Percentiles rank a stretch among this genome's conserved stretches.
These are phyloP conservation scores for Dictyostelium citrinum DNA, from an alignment of 78 protist genomes.

Conservation along the genomic window DNA sequence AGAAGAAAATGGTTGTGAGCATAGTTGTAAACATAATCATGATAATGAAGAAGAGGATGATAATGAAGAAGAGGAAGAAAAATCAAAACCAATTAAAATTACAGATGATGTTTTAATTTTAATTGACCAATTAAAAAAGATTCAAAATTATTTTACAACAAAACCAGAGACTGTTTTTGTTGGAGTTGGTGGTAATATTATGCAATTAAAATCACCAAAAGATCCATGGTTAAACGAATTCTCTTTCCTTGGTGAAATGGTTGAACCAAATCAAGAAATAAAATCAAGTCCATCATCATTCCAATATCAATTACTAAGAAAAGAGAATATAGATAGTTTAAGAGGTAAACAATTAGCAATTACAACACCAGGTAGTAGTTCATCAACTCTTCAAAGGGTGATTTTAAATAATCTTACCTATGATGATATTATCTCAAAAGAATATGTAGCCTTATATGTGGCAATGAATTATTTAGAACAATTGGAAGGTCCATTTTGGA, in stretches of 20 bases:
- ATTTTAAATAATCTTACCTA: not conserved
- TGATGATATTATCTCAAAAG: not conserved
- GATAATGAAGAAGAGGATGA: not conserved
- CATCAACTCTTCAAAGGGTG: not conserved
- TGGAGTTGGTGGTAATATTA: conserved; percentile 28
- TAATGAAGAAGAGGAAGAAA: not conserved
- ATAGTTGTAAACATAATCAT: not conserved
- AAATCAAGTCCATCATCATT: not conserved
- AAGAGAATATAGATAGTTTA: not conserved
- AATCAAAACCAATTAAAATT: not conserved
- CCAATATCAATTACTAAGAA: not conserved
- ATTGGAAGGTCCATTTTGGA: conserved; percentile 82
- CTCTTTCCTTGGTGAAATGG: not conserved
- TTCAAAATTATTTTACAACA: not conserved
- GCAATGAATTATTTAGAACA: not conserved
- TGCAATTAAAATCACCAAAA: not conserved
- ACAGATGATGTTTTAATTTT: not conserved
- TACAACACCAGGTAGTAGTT: not conserved
- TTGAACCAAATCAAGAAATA: not conserved
- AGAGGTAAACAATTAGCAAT: not conserved
- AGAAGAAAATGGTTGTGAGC: not conserved
- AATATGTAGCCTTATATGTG: conserved; percentile 3
- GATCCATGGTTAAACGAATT: conserved; percentile 1
- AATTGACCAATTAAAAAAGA: not conserved
- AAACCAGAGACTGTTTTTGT: not conserved